Base-by-base conservation (phyloP, 148 eudicot species). In the Polygonum maritimum region DNA sequence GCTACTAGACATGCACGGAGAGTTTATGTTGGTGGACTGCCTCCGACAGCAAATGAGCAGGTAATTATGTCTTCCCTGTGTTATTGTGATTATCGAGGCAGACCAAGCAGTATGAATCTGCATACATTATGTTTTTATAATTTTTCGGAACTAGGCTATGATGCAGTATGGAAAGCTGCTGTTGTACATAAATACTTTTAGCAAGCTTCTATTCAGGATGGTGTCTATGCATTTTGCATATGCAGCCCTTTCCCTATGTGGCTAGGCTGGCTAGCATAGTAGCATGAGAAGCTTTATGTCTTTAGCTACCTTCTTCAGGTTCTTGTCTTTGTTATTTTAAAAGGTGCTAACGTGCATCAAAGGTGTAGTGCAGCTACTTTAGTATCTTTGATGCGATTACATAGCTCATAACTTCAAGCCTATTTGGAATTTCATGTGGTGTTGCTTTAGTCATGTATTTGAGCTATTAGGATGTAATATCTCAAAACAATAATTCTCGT, bases 1-100 rank as follows among this genome's bases (percentile, higher is more conserved):
- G 88, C 88, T 12, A 86, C 88, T 16, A 80, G 88, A 77, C 88
- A 86, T 83, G 88, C 88, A 7, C 81, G 88, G 72, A 86, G 88
- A 57, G 86, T 86, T 41, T 86, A 86, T 75, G 88, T 86, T 58
- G 88, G 88, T 4, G 86, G 88, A 33, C 84, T 86, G 48, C 88
- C 88, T 81, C 88, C 88, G 10, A 70, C 83, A 26, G 88, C 88
- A 26, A 86, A 86, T 40, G 88, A 86, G 74, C 88, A 86, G 86
- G 88, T 86, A 40, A 65, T 60, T 71, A 51, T 49, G 18, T 39
- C 44, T 74, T 48, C 55, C 49, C 60, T 15, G 33, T 60, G 75
- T 35, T 6, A 15, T 1, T 67, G 71, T 67, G 45, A 36, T 67
- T 67, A 2, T 36, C 7, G n/a, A 16, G 44, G 71, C 19, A 67